Evolutionary conservation across 148 eudicot genomes (phyloP).

Genomic region (Cornus suecica): DNA sequence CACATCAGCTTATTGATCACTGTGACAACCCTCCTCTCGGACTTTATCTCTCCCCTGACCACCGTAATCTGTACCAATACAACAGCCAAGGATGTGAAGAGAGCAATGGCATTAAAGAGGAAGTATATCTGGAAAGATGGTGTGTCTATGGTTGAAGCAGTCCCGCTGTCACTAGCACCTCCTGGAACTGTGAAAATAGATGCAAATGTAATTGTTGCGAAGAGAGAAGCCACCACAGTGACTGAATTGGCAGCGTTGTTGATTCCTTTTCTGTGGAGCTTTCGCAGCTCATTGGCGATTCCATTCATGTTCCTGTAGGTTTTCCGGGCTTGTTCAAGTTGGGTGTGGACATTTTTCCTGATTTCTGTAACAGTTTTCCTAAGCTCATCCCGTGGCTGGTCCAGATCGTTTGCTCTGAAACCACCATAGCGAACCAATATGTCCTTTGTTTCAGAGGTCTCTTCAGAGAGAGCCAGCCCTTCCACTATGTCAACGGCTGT

Average conservation of each 20-base stretch:
- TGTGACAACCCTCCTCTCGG: slow-evolving; percentile 62
- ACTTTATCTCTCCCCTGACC: slow-evolving; percentile 66
- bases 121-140: slow-evolving; percentile 53
- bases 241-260: slow-evolving; percentile 44
- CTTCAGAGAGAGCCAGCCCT: slow-evolving; percentile 36
- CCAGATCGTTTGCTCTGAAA: slow-evolving; percentile 30
- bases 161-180: slow-evolving; percentile 39
- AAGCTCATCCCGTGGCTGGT: slow-evolving; percentile 40
- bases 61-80: slow-evolving; percentile 73
- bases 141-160: slow-evolving; percentile 42
- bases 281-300: slow-evolving; percentile 36
- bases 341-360: slow-evolving; percentile 32
- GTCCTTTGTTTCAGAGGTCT: slow-evolving; percentile 27
- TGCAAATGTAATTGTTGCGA: slow-evolving; percentile 41
- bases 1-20: slow-evolving; percentile 82
- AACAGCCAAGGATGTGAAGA: slow-evolving; percentile 64
- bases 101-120: slow-evolving; percentile 56
- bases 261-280: slow-evolving; percentile 40
- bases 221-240: slow-evolving; percentile 42
- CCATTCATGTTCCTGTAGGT: slow-evolving; percentile 34
- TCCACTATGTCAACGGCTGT: slow-evolving; percentile 41
- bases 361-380: slow-evolving; percentile 37
- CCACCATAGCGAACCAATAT: slow-evolving; percentile 27
- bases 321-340: slow-evolving; percentile 37
- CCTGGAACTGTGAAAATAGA: slow-evolving; percentile 45